Percentiles rank a stretch among this genome's conserved stretches.
phyloP scores from a whole-genome alignment of 306 rosid species.

The Lathyrus tuberosus region DNA sequence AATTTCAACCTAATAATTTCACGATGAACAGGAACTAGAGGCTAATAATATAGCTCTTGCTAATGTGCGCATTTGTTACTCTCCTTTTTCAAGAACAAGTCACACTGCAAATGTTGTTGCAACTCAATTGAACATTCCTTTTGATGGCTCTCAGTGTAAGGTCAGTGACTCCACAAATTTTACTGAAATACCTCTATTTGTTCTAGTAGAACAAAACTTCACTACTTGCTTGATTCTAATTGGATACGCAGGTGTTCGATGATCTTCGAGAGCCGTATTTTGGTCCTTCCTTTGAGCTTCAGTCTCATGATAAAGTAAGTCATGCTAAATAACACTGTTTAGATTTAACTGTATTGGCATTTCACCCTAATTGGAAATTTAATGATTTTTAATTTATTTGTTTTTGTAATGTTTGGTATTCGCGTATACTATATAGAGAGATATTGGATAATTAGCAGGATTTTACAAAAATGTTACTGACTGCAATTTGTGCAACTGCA shows the following conservation, averaged over 20 bases:
- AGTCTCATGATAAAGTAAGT: slow-evolving; percentile 85
- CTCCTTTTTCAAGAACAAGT: slow-evolving; percentile 84
- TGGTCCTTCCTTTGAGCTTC: slow-evolving; percentile 82
- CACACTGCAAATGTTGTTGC: slow-evolving; percentile 74
- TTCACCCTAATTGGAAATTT: no score
- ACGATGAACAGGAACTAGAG: slow-evolving; percentile 58
- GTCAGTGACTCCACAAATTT: slow-evolving; percentile 11
- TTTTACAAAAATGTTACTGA: no score
- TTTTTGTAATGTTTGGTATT: no score
- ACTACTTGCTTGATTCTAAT: no score
- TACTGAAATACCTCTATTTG: no score
- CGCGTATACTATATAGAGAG: no score
- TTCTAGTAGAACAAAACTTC: no score
- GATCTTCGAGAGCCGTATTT: slow-evolving; percentile 81
- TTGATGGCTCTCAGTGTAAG: slow-evolving; percentile 74
- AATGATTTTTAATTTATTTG: no score
- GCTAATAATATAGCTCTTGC: slow-evolving; percentile 52
- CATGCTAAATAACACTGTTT: not conserved
- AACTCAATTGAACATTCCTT: slow-evolving; percentile 58
- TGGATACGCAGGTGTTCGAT: slow-evolving; percentile 52
- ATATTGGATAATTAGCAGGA: no score
- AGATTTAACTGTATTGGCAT: no score
- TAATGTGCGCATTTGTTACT: slow-evolving; percentile 72
- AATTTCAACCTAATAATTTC: not conserved
- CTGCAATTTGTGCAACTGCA: slow-evolving; percentile 2